Percentiles rank a stretch among this genome's conserved stretches.
These are phyloP conservation scores for Areca catechu DNA, from an alignment of 176 grass and related monocot species.

Conservation along the genomic window DNA sequence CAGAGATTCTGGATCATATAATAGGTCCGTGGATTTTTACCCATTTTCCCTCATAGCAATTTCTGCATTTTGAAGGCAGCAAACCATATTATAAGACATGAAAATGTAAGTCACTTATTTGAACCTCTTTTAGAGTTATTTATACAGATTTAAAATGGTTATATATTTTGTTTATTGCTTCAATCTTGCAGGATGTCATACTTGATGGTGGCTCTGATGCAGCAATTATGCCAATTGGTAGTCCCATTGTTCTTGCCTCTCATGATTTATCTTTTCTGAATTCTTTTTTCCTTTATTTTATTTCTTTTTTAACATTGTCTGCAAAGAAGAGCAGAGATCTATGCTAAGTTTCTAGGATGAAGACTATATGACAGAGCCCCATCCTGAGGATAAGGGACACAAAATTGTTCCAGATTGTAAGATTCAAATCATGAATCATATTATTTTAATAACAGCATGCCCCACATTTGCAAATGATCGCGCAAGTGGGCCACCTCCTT, in stretches of 20 bases:
- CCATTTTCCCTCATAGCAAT: no score
- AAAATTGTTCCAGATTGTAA: no score
- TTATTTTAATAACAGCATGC: no score
- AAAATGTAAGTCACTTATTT: no score
- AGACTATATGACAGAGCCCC: constrained; percentile 98
- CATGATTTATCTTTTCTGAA: background rate
- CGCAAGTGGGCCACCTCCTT: no score
- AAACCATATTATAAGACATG: constrained; percentile 93
- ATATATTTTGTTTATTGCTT: constrained; percentile 12
- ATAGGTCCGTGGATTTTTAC: no score
- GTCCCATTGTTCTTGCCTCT: background rate
- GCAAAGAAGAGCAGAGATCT: constrained; percentile 90
- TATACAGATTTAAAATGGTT: no score
- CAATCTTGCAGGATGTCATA: constrained; percentile 76
- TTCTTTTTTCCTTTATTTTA: background rate
- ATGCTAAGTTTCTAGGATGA: constrained; percentile 95
- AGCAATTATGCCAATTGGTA: constrained; percentile 87
- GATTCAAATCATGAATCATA: no score
- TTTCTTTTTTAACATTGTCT: constrained; percentile 7
- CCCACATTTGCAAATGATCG: no score
- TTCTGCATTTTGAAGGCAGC: constrained; percentile 98
- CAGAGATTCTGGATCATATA: no score
- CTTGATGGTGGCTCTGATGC: constrained; percentile 99
- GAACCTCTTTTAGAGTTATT: no score
- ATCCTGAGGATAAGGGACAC: constrained; percentile 83